Base-by-base conservation (phyloP, 176 grass and related monocot genomes). In the Oryza longistaminata region DNA sequence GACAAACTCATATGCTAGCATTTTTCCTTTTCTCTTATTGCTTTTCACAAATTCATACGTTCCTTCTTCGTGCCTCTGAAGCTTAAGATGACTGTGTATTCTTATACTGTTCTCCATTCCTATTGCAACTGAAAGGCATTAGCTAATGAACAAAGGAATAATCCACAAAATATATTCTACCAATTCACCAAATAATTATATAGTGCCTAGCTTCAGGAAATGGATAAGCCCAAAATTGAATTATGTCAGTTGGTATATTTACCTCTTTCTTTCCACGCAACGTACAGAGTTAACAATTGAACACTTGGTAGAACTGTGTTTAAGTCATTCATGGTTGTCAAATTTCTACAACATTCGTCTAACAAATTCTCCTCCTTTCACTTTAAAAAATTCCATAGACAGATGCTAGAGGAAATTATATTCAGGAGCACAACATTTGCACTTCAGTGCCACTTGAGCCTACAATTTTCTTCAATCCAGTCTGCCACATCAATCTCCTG, bases 391-490 rank as follows among this genome's bases (percentile, higher is more conserved):
- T 53, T 48, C 7, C 35, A 73, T 4, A 2, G 9, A 43, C 9
- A 25, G n/a, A 7, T 2, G 17, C 8, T 22, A 7, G n/a, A 76
- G 17, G 1, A 71, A 5, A 37, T 17, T 7, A 33, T 6, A 76
- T 52, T 84, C 72, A 84, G 29, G 82, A 75, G 29, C 71, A 72
- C 25, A 83, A n/a, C 81, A 74, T 64, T 3, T 27, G 19, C 39
- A 82, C 33, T 78, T 79, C 48, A 87, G 76, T 81, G n/a, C 49
- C 77, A 68, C 85, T 90, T 21, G 75, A 90, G 19, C 84, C 89
- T 80, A 55, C 48, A 87, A n/a, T 80, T 75, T 91, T 87, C 75
- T 65, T 80, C 75, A 87, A 50, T 50, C 85, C 70, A 39, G 35
- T 87, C 39, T 91, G 70, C 81, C 70, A 25, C 85, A 91, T 91